Evolutionary conservation across 1,284 basidiomycete species (phyloP), one percentile per base, ranked within the genome.

Genomic region (Ganoderma leucocontextum): DNA sequence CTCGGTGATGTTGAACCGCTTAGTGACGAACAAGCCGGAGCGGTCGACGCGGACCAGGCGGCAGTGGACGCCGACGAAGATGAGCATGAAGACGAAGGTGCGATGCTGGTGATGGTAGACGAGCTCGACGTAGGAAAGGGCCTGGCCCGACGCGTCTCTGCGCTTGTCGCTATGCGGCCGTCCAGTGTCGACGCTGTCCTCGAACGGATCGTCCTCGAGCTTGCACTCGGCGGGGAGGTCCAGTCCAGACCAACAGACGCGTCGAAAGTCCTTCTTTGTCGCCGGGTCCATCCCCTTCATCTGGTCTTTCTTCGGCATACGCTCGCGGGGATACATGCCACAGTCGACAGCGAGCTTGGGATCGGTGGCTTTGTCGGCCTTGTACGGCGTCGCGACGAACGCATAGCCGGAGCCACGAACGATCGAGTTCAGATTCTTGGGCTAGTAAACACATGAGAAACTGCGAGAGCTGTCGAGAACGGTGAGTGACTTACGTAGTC

Each of bases 21-120:
- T 57, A 1, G 67, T 62, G 25, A 66, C 61, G 57, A 64, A 36
- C n/a, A 64, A 9, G 4, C 68, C 68, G 1, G 70, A 63, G 25
- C 69, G 61, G 36, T 74, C 72, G 49, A 62, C 33, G 13, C 63
- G 49, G 29, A 64, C 10, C 19, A 74, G 17, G 22, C 73, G 70
- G 7, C 62, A 69, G 47, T 60, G 57, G 13, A 59, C 15, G 33
- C 69, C 66, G 47, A 72, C 29, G 62, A 73, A 59, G 35, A 68
- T 35, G 44, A 72, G 17, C 22, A 44, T 47, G 62, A 59, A 72
- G 25, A 57, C 49, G 53, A 49, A 60, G 8, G 33, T 60, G 39
- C 62, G 58, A 25, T 63, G 63, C 49, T 74, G 70, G 35, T 59
- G 41, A 2, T 53, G 33, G 60, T 70, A 70, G 44, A 69, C 49